Percentiles rank a stretch among this genome's conserved stretches.
Conservation (phyloP, 768 basidiomycete genomes). For the Crepidotus variabilis region DNA sequence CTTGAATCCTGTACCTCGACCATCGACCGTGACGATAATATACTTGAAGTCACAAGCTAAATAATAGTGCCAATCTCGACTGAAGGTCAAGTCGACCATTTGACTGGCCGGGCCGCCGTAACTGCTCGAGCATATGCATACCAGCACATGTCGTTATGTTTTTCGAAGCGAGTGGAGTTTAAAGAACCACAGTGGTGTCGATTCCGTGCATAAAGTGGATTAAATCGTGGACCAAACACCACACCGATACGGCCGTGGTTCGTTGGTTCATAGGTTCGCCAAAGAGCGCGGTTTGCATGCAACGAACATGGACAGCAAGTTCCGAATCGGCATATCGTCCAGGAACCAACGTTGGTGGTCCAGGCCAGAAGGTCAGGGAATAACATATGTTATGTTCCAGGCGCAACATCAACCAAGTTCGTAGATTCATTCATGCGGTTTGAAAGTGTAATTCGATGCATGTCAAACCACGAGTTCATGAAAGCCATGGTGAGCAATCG, state of each 20-base stretch:
- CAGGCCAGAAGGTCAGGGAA: not conserved
- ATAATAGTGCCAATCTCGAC: conserved; percentile 84
- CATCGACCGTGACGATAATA: conserved; percentile 86
- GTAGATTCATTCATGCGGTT: not conserved
- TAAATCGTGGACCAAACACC: no score
- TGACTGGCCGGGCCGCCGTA: conserved; percentile 94
- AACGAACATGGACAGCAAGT: not conserved
- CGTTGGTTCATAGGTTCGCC: not conserved
- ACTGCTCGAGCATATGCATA: conserved; percentile 29
- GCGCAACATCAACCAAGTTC: not conserved
- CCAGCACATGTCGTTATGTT: not conserved
- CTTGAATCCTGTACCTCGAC: conserved; percentile 90
- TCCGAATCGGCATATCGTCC: not conserved
- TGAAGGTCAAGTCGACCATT: conserved; percentile 61
- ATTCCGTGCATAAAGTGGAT: no score
- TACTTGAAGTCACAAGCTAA: conserved; percentile 79
- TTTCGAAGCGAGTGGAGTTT: not conserved
- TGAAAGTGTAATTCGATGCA: not conserved
- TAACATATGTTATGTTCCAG: not conserved
- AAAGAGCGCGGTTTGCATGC: not conserved
- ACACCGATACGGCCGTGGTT: no score
- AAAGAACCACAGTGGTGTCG: not conserved
- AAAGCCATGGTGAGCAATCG: not conserved
- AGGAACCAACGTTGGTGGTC: not conserved
- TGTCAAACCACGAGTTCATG: not conserved